phyloP scores from a whole-genome alignment of 2,329 filamentous ascomycete species.

The Penicillium sp. region DNA sequence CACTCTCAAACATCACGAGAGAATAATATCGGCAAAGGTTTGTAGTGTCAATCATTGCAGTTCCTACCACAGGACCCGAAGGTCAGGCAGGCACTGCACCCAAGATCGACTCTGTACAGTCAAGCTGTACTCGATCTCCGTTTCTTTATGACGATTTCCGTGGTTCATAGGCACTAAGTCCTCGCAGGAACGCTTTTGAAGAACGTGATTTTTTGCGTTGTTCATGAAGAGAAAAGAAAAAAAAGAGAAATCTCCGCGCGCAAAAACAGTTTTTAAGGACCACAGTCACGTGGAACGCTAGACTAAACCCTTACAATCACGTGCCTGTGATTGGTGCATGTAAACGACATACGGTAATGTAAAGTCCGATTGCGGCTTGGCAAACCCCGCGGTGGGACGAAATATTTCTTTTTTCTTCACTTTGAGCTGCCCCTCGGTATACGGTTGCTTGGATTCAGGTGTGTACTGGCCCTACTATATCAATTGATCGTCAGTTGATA shows the following conservation, averaged over 20 bases:
- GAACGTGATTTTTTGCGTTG: conserved; percentile 55
- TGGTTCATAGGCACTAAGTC: conserved; percentile 51
- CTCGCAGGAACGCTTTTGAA: conserved; percentile 57
- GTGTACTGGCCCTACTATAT: conserved; percentile 1
- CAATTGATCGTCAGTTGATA: conserved; percentile 6
- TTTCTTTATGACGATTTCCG: conserved; percentile 55
- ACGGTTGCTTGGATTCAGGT: conserved; percentile 19
- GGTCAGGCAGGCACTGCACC: conserved; percentile 53
- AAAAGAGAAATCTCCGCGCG: conserved; percentile 13
- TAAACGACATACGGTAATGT: not conserved
- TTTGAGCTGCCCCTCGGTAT: conserved; percentile 12
- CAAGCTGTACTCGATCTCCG: conserved; percentile 46
- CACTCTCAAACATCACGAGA: conserved; percentile 3
- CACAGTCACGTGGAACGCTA: conserved; percentile 17
- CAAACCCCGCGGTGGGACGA: conserved; percentile 25
- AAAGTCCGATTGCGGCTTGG: conserved; percentile 20
- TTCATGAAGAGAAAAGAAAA: conserved; percentile 47
- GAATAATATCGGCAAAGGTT: conserved; percentile 3
- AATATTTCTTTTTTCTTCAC: conserved; percentile 17
- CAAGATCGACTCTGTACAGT: conserved; percentile 49
- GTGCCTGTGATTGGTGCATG: not conserved
- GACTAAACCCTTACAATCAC: not conserved
- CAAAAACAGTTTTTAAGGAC: conserved; percentile 19
- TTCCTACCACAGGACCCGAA: conserved; percentile 46
- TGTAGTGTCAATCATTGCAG: conserved; percentile 59